Base-by-base conservation (phyloP, 192 early-diverging fungal genomes). In the Umbelopsis sp. region DNA sequence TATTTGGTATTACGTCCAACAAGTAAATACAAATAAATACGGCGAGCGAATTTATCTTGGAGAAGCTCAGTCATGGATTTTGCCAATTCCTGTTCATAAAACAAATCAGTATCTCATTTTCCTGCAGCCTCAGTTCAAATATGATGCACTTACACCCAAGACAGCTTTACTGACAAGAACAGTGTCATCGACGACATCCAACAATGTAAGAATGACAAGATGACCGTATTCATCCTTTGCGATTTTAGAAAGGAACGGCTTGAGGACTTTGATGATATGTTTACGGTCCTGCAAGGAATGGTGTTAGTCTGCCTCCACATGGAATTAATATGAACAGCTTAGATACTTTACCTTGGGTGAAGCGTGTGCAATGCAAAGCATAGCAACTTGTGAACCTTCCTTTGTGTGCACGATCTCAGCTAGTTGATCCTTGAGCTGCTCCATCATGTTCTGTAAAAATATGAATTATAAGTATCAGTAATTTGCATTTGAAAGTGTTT, bases 131-230 rank as follows among this genome's bases (percentile, higher is more conserved):
- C 0, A 38, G 3, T 8, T 38, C 36, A 41, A 3, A 41, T 41
- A 41, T 11, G 12, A 41, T 68, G 41, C 34, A 71, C 83, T 41
- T 73, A 86, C 88, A 56, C 81, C 74, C 56, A 98, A 70, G 67
- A 98, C 84, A 26, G 90, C 79, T 75, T 96, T 97, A 65, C 79
- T 74, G 49, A 95, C 80, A 34, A 96, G 81, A 29, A 96, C 93
- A 14, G 96, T 98, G 80, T 98, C 97, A 80, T 98, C 97, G 20
- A 96, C 86, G 69, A 89, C 90, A 78, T 97, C 95, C 75, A 97
- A 89, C 44, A 91, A 81, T 65, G 88, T 83, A 3, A 98, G 71
- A 50, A 98, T 82, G 4, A 96, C 95, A 41, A 91, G 83, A 66
- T 96, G 88, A 20, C 95, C 97, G 74, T 95, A 91, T 84, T 96